Evolutionary conservation across 495 filamentous ascomycete species (phyloP), one percentile per base, ranked within the genome.

Genomic region (Penicillium pulvis): DNA sequence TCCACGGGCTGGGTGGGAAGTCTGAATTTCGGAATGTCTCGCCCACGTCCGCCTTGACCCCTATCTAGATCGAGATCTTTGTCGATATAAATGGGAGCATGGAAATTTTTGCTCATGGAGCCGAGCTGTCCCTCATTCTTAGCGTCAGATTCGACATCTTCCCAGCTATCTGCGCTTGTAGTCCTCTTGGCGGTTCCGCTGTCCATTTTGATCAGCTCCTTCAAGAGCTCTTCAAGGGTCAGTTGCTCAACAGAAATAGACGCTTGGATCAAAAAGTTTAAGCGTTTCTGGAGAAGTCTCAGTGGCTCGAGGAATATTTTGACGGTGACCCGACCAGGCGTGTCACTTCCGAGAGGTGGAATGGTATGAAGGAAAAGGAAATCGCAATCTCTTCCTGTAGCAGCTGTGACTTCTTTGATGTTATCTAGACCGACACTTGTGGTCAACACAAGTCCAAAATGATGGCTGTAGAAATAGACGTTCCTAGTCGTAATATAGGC

Each of bases 381-480:
- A 71, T 98, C 94, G 68, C 90, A 96, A 58, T 98, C 93, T 62
- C 87, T 84, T 35, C 93, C 95, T 24, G 90, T 85, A 11, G 92
- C 91, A 42, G 91, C 90, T 20, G 92, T 97, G 46, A 98, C 90
- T 69, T 97, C 94, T 39, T 82, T 82, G 57, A 98, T 89, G 54
- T 75, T 83, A n/a, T 84, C 80, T 45, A 98, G 79, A 36, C 81
- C 83, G 35, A 91, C 82, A 19, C 82, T 83, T 35, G 91, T 90
- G 2, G 91, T 92, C 47, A 97, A 78, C 0, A 96, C 90, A 28
- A 98, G 79, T n/a, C 94, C 94, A 64, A 95, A 82, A 62, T 97
- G 88, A 68, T 98, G 86, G 53, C 92, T 95, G 75, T 97, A 98
- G 70, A 98, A 98, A 66, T 95, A 97, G 59, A 98, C 84, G 35